These are phyloP conservation scores for Hygrophoropsis aurantiaca DNA, from an alignment of 768 basidiomycete species.

Conservation along the genomic window DNA sequence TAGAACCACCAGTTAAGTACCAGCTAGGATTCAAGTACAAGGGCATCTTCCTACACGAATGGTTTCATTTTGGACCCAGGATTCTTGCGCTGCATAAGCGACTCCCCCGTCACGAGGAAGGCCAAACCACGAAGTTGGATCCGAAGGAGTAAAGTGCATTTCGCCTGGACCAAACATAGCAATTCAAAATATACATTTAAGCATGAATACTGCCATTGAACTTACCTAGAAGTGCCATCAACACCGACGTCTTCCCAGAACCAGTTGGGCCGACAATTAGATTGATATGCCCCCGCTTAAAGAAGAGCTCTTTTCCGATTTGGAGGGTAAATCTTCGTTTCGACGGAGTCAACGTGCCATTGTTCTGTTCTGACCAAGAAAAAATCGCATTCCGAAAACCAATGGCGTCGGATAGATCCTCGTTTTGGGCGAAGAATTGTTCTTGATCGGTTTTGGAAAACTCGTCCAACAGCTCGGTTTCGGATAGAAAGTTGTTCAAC, in stretches of 20 bases:
- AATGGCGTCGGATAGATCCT: constrained; percentile 30
- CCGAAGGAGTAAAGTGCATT: constrained; percentile 57
- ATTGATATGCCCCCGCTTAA: constrained; percentile 52
- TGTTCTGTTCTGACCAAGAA: constrained; percentile 44
- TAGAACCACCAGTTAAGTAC: constrained; percentile 13
- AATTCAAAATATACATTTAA: constrained; percentile 6
- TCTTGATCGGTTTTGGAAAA: background rate
- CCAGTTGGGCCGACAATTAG: constrained; percentile 58
- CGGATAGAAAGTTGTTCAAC: constrained; percentile 42
- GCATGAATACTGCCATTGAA: background rate
- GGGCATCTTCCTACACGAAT: constrained; percentile 41
- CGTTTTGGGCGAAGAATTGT: background rate
- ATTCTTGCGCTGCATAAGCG: constrained; percentile 79
- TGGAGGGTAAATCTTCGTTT: constrained; percentile 46
- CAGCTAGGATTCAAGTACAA: background rate
- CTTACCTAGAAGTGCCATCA: constrained; percentile 56
- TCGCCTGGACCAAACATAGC: constrained; percentile 37
- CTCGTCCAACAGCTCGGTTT: constrained; percentile 2
- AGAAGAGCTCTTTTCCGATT: constrained; percentile 51
- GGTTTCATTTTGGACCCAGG: constrained; percentile 81
- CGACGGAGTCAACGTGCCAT: background rate
- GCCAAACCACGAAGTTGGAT: constrained; percentile 60
- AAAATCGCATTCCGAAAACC: constrained; percentile 56
- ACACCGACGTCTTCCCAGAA: constrained; percentile 60
- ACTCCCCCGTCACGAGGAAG: constrained; percentile 68